These are phyloP conservation scores for Anacardium occidentale DNA, from an alignment of 345 rosid genomes.

Conservation along the genomic window DNA sequence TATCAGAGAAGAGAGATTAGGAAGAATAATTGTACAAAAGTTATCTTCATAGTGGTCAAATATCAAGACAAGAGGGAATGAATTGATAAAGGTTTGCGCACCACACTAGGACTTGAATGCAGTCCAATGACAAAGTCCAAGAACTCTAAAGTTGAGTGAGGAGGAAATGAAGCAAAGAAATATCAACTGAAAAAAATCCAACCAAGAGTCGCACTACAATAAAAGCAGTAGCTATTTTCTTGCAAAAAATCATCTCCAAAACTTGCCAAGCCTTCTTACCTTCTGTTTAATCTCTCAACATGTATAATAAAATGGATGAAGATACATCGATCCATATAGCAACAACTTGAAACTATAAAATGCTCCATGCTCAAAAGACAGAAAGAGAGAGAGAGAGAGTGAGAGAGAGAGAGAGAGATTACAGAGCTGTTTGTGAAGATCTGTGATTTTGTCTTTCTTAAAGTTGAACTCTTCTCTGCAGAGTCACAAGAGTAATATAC, in stretches of 20 bases:
- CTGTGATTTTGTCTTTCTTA: constrained; percentile 87
- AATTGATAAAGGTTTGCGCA: neutral
- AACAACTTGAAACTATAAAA: neutral
- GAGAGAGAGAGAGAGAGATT: constrained; percentile 26
- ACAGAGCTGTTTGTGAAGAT: constrained; percentile 91
- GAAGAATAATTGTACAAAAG: neutral
- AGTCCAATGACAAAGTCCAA: neutral
- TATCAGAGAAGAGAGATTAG: neutral
- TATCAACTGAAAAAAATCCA: neutral
- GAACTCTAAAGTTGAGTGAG: neutral
- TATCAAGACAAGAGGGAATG: too few relatives aligned
- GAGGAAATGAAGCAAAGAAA: neutral
- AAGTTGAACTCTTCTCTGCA: constrained; percentile 67
- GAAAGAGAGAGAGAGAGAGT: neutral
- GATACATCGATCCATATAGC: neutral
- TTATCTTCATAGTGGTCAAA: neutral
- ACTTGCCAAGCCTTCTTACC: neutral
- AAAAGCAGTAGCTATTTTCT: neutral
- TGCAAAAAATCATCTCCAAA: neutral
- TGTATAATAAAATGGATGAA: neutral
- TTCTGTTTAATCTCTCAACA: neutral
- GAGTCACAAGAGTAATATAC: constrained; percentile 15
- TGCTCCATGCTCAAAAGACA: constrained; percentile 11
- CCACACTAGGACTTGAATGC: neutral
- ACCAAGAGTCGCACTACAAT: too few relatives aligned